A percentile compares a stretch with the other conserved stretches of the same genome.
Evolutionary conservation across 2,329 filamentous ascomycete genomes (phyloP).

Genomic region (Huntiella savannae): DNA sequence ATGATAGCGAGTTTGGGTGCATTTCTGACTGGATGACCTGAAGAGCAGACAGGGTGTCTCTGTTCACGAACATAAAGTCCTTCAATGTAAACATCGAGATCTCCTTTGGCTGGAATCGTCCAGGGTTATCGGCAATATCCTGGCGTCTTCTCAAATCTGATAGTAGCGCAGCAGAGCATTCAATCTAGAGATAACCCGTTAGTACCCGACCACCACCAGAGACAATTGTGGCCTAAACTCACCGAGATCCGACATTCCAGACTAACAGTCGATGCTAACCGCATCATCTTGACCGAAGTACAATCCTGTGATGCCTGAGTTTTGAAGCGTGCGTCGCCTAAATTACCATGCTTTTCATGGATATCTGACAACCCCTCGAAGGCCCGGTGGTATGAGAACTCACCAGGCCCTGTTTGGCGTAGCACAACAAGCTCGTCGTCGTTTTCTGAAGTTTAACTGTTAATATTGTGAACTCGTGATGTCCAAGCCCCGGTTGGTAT

Average conservation of each 20-base stretch:
- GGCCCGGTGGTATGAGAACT: slow-evolving; percentile 52
- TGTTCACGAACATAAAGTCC: slow-evolving; percentile 55
- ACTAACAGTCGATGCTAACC: slow-evolving; percentile 51
- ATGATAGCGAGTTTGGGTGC: slow-evolving; percentile 57
- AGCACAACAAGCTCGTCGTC: slow-evolving; percentile 21
- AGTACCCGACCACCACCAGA: background rate
- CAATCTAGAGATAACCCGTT: slow-evolving; percentile 30
- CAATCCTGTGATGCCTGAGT: slow-evolving; percentile 18
- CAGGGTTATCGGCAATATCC: background rate
- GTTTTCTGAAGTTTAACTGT: background rate
- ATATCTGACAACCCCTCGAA: slow-evolving; percentile 18
- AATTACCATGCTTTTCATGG: slow-evolving; percentile 37
- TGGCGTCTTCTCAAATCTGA: slow-evolving; percentile 53
- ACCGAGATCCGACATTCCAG: slow-evolving; percentile 56
- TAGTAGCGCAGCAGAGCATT: slow-evolving; percentile 77
- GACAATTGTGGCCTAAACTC: slow-evolving; percentile 13
- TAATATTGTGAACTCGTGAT: background rate
- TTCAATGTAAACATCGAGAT: slow-evolving; percentile 59
- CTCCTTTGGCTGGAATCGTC: slow-evolving; percentile 35
- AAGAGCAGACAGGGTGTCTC: slow-evolving; percentile 61
- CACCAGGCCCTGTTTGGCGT: slow-evolving; percentile 47
- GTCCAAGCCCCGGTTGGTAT: background rate
- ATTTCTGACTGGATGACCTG: slow-evolving; percentile 71
- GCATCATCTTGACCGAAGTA: slow-evolving; percentile 43
- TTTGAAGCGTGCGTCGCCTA: slow-evolving; percentile 27